Conservation (phyloP, 106 monocot genomes). For the Apostasia shenzhenica region DNA sequence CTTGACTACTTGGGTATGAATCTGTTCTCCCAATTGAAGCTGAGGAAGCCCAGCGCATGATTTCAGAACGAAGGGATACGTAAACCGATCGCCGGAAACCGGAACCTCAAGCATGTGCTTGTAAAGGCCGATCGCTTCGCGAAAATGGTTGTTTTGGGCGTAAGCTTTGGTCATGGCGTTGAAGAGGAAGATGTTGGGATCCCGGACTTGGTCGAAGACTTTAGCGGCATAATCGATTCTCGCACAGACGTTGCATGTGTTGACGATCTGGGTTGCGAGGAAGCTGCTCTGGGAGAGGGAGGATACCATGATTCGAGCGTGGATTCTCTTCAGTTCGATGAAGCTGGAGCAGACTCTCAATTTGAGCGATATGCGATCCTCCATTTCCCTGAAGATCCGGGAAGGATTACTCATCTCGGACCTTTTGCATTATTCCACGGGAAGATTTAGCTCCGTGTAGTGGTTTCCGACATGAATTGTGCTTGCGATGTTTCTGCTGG, state of each 20-base stretch:
- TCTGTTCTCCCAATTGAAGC: conserved; percentile 32
- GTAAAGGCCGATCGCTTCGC: conserved; percentile 26
- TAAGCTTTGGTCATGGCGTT: conserved; percentile 55
- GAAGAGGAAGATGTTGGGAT: conserved; percentile 48
- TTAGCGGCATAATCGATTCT: conserved; percentile 26
- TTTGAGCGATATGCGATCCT: conserved; percentile 20
- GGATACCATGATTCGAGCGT: conserved; percentile 33
- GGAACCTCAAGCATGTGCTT: conserved; percentile 23
- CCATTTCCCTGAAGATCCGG: conserved; percentile 28
- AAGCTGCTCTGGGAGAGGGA: conserved; percentile 55
- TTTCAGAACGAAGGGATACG: conserved; percentile 68
- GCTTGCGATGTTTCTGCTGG: too few species aligned
- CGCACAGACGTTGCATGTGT: conserved; percentile 25
- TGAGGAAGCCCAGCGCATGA: conserved; percentile 27
- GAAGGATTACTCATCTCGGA: conserved; percentile 19
- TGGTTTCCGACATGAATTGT: too few species aligned
- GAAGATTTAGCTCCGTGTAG: too few species aligned
- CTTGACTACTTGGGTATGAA: conserved; percentile 37
- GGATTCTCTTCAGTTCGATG: conserved; percentile 28
- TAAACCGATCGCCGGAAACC: conserved; percentile 37
- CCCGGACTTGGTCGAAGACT: conserved; percentile 40
- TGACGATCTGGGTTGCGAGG: conserved; percentile 58
- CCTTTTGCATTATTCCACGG: conserved; percentile 18
- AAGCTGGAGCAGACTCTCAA: conserved; percentile 23
- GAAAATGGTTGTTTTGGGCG: conserved; percentile 15